Evolutionary conservation across 2,329 filamentous ascomycete species (phyloP), one percentile per base, ranked within the genome.

Genomic region (Diatrype stigma): DNA sequence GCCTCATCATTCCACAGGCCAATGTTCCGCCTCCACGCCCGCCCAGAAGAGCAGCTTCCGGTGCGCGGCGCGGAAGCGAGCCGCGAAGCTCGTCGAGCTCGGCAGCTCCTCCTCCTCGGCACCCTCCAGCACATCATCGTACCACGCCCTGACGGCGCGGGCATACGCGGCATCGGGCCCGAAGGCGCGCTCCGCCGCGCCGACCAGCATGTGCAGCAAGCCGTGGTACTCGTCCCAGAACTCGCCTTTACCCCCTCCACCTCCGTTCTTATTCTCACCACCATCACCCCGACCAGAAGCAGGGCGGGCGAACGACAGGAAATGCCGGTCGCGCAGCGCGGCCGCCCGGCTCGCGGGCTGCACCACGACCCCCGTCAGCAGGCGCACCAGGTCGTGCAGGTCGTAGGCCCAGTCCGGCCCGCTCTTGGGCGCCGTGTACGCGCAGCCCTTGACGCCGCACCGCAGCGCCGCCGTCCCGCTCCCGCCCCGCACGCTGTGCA

Each of bases 321-420:
- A 57, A 2, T 17, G 23, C 23, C 32, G 26, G 38, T 51, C 45
- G 21, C 51, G 35, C 12, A 54, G 55, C 6, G 52, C 32, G 3
- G 46, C 22, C 14, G 46, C 22, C 14, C 40, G 21, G 8, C 59
- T 57, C 2, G 49, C 30, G 2, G 51, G 47, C 34, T 53, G 42
- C 2, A 53, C 52, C n/a, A 51, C 50, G 3, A 55, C 47, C 8
- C 51, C 51, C 5, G 61, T 50, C 32, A 67, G 51, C 17, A 57
- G 45, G 3, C 49, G 52, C 22, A 61, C 46, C 16, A 66, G 44
- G 7, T 59, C 55, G 16, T 61, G 46, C 47, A 66, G 49, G 23
- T 63, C 59, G 46, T 60, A 58, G 16, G 63, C 57, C 59, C 60
- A 67, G 21, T 59, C 54, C 2, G 61, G 60, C 1, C 60, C 55